These are phyloP conservation scores for Annulohypoxylon maeteangense DNA, from an alignment of 495 filamentous ascomycete species.

Conservation along the genomic window DNA sequence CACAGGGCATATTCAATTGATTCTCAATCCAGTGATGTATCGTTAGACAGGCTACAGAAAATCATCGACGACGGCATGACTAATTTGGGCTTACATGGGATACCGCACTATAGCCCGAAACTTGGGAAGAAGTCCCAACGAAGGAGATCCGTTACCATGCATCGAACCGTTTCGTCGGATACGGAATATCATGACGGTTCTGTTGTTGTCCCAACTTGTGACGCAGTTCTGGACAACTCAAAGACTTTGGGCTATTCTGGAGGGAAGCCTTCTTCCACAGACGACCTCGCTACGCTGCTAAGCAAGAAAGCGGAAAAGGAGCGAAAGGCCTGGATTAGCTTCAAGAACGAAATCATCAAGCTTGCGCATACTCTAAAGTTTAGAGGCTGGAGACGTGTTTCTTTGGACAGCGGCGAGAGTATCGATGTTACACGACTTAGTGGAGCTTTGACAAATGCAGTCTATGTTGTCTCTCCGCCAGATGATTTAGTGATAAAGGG, in stretches of 20 bases:
- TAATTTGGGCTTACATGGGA: conserved; percentile 54
- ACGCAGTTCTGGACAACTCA: conserved; percentile 85
- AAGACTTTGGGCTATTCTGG: conserved; percentile 81
- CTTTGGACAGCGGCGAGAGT: conserved; percentile 69
- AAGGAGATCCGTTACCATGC: conserved; percentile 47
- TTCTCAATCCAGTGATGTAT: conserved; percentile 68
- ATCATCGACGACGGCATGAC: conserved; percentile 72
- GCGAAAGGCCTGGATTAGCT: conserved; percentile 75
- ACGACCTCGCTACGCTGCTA: conserved; percentile 55
- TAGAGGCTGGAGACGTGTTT: conserved; percentile 88
- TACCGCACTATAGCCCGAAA: conserved; percentile 49
- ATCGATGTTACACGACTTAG: conserved; percentile 88
- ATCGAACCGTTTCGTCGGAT: conserved; percentile 71
- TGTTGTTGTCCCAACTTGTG: conserved; percentile 76
- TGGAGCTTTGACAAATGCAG: conserved; percentile 93
- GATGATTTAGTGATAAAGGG: conserved; percentile 57
- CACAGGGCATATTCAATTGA: conserved; percentile 55
- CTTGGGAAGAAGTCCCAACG: conserved; percentile 48
- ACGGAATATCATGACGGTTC: conserved; percentile 82
- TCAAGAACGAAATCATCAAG: conserved; percentile 91
- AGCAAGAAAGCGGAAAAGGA: conserved; percentile 67
- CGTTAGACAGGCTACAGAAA: conserved; percentile 74
- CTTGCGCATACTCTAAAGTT: conserved; percentile 88
- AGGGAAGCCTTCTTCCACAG: conserved; percentile 61
- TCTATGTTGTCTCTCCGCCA: conserved; percentile 92